Evolutionary conservation across 495 filamentous ascomycete genomes (phyloP).

Genomic region (Evernia prunastri): DNA sequence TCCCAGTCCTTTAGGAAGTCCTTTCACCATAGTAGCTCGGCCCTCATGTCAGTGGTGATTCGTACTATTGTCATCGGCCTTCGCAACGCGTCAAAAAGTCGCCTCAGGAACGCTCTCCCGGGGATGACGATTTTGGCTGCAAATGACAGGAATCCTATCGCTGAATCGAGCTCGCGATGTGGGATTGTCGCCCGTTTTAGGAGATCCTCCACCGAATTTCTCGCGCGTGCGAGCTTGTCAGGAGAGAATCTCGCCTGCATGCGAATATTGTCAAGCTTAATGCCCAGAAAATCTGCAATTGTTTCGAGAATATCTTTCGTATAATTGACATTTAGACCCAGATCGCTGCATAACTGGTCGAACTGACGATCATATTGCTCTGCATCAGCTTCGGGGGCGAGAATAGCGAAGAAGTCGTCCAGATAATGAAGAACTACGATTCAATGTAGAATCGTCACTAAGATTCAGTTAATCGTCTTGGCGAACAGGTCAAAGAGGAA

Average conservation of each 20-base stretch:
- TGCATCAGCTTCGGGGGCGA: neutral
- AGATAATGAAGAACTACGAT: neutral
- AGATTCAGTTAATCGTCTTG: neutral
- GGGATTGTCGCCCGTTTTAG: neutral
- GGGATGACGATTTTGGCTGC: neutral
- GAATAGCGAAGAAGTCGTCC: constrained; percentile 5
- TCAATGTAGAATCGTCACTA: neutral
- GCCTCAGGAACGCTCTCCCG: neutral
- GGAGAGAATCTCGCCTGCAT: neutral
- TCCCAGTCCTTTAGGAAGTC: neutral
- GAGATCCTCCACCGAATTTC: neutral
- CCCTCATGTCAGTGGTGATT: neutral
- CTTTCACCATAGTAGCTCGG: neutral
- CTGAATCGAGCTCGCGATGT: neutral
- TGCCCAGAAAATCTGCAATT: neutral
- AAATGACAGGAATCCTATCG: neutral
- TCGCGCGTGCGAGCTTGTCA: neutral
- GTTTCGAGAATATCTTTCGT: neutral
- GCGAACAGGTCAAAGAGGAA: neutral
- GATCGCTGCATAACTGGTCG: neutral
- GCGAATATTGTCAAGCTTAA: neutral
- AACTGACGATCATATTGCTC: neutral
- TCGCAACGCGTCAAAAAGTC: neutral
- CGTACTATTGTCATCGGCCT: neutral
- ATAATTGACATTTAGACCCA: neutral